phyloP scores from a whole-genome alignment of 2,329 filamentous ascomycete genomes.

The Aschersonia sp. region DNA sequence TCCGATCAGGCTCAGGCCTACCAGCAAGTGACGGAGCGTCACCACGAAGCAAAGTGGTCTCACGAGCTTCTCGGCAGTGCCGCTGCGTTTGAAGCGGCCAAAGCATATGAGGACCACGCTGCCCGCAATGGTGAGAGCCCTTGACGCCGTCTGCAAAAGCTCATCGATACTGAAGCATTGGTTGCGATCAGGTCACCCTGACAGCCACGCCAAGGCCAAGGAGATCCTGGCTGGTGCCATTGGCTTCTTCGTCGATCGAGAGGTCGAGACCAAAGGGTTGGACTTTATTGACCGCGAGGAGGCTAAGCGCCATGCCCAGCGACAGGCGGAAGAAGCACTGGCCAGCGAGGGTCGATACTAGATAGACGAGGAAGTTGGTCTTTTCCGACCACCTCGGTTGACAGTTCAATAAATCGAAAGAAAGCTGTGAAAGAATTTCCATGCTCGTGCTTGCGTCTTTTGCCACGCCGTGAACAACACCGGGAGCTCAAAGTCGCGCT shows the following conservation, averaged over 20 bases:
- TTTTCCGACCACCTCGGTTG: too few relatives aligned
- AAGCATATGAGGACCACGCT: slow-evolving; percentile 15
- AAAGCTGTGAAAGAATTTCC: too few relatives aligned
- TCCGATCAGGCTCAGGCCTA: slow-evolving; percentile 11
- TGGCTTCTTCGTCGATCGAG: slow-evolving; percentile 16
- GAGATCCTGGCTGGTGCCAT: slow-evolving; percentile 14
- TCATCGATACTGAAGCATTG: neutral
- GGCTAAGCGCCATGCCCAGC: slow-evolving; percentile 14
- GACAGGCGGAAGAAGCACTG: slow-evolving; percentile 12
- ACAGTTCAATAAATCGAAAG: too few relatives aligned
- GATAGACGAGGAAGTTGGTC: neutral
- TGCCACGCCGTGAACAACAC: too few relatives aligned
- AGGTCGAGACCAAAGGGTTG: slow-evolving; percentile 15
- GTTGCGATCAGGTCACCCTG: slow-evolving; percentile 10
- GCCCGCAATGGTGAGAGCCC: slow-evolving; percentile 9
- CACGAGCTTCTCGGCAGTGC: slow-evolving; percentile 17
- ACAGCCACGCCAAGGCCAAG: slow-evolving; percentile 14
- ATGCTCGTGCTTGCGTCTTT: too few relatives aligned
- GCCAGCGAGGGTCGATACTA: slow-evolving; percentile 5
- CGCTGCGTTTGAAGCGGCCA: slow-evolving; percentile 16
- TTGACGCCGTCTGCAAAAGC: neutral
- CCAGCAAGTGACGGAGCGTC: slow-evolving; percentile 10
- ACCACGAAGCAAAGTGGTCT: slow-evolving; percentile 16
- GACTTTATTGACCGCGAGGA: slow-evolving; percentile 13
- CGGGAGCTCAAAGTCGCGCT: too few relatives aligned